These are phyloP conservation scores for Tardiomyces blankii DNA, from an alignment of 1,139 yeast species.

Conservation along the genomic window DNA sequence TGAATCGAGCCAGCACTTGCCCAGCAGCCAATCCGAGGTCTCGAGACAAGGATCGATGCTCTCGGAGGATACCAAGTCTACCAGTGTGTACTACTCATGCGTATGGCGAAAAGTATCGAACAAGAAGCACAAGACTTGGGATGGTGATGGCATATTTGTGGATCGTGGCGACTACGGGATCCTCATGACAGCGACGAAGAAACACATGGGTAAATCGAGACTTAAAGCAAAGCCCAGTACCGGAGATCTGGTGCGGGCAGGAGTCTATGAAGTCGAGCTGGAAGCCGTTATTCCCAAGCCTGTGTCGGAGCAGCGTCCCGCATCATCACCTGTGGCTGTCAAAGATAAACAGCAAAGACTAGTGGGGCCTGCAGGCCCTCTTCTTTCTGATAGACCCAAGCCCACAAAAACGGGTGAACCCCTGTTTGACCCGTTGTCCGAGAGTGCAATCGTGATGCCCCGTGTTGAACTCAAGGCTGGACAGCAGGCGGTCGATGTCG, in stretches of 20 bases:
- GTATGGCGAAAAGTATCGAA: constrained; percentile 63
- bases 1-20: too few species aligned
- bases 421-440: constrained; percentile 30
- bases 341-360: constrained; percentile 1
- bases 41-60: too few species aligned
- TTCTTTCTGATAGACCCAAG: constrained; percentile 3
- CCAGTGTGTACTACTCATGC: constrained; percentile 24
- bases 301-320: constrained; percentile 7
- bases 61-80: too few species aligned
- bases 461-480: constrained; percentile 18
- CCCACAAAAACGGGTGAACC: constrained; percentile 16
- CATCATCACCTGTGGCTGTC: background rate
- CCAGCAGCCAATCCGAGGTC: too few species aligned
- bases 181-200: constrained; percentile 17
- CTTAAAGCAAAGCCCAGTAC: constrained; percentile 31
- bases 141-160: constrained; percentile 67
- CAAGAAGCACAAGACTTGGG: constrained; percentile 90
- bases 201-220: constrained; percentile 6
- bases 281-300: background rate
- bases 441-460: constrained; percentile 38
- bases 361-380: constrained; percentile 4
- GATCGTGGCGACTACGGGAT: constrained; percentile 13
- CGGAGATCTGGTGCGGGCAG: constrained; percentile 5
- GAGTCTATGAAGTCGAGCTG: constrained; percentile 10
- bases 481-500: constrained; percentile 37